Percentiles rank a stretch among this genome's conserved stretches.
Evolutionary conservation across 495 filamentous ascomycete species (phyloP).

Genomic region (Aspergillus bertholletiae): DNA sequence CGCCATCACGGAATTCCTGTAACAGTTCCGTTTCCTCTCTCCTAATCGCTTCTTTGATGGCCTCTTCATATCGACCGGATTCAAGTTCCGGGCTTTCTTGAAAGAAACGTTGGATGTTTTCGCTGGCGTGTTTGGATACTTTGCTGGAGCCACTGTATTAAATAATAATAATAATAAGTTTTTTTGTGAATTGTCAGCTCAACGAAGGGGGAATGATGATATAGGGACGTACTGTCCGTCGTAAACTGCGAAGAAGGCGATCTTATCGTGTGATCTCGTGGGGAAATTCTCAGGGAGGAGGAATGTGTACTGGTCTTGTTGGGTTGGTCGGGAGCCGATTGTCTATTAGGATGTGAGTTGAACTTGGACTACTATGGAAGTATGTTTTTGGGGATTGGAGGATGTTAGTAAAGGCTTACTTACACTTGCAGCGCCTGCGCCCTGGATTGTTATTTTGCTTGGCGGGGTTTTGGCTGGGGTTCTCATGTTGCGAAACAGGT

Average conservation of each 20-base stretch:
- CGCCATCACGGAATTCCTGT: slow-evolving; percentile 24
- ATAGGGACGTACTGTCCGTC: slow-evolving; percentile 35
- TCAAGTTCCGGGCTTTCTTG: slow-evolving; percentile 28
- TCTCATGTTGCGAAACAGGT: too few species aligned
- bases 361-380: too few species aligned
- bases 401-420: too few species aligned
- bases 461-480: too few species aligned
- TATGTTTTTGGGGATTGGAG: too few species aligned
- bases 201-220: too few species aligned
- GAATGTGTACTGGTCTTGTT: slow-evolving; percentile 32
- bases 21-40: slow-evolving; percentile 20
- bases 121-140: slow-evolving; percentile 33
- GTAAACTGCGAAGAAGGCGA: slow-evolving; percentile 39
- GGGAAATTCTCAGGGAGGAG: slow-evolving; percentile 32
- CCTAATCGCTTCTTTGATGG: slow-evolving; percentile 12
- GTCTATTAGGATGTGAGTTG: too few species aligned
- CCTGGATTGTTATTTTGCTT: too few species aligned
- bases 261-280: slow-evolving; percentile 23
- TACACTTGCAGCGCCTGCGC: too few species aligned
- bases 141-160: slow-evolving; percentile 32
- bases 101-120: slow-evolving; percentile 26
- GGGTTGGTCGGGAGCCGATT: slow-evolving; percentile 14
- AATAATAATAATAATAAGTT: too few species aligned
- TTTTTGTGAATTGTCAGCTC: too few species aligned
- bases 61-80: slow-evolving; percentile 15